phyloP scores from a whole-genome alignment of 2,329 filamentous ascomycete species.

The Cercospora janseana region DNA sequence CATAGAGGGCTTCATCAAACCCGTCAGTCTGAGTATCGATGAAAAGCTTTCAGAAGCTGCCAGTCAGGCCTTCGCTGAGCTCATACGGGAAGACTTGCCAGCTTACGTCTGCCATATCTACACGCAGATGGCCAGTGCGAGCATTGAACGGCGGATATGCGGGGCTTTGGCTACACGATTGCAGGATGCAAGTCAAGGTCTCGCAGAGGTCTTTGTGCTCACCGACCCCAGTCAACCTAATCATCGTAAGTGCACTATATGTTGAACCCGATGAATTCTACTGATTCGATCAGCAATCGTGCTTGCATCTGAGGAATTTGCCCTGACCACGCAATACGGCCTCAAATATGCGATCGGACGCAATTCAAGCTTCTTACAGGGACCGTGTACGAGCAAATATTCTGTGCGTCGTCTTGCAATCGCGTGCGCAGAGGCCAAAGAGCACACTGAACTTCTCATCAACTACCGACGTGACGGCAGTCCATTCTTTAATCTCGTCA shows the following conservation, averaged over 20 bases:
- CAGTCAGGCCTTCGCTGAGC: conserved; percentile 58
- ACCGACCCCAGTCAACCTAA: conserved; percentile 70
- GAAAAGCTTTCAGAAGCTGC: conserved; percentile 60
- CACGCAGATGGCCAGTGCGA: conserved; percentile 64
- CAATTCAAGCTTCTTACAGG: conserved; percentile 76
- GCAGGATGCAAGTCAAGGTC: conserved; percentile 65
- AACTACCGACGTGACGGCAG: conserved; percentile 74
- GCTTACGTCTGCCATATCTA: conserved; percentile 69
- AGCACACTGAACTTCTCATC: conserved; percentile 70
- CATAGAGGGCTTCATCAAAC: conserved; percentile 3
- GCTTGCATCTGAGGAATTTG: conserved; percentile 73
- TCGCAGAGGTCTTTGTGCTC: conserved; percentile 74
- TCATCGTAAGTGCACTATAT: conserved; percentile 48
- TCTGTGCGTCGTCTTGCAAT: conserved; percentile 62
- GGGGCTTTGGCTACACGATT: conserved; percentile 63
- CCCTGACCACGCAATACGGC: conserved; percentile 70
- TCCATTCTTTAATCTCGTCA: conserved; percentile 73
- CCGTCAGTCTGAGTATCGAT: conserved; percentile 42
- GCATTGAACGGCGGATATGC: conserved; percentile 64
- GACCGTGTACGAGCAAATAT: conserved; percentile 64
- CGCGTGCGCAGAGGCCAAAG: conserved; percentile 59
- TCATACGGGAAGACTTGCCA: conserved; percentile 66
- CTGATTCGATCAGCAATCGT: conserved; percentile 54
- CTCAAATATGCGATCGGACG: conserved; percentile 69
- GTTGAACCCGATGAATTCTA: background rate